Base-by-base conservation (phyloP, 495 filamentous ascomycete genomes). In the Tuber borchii region DNA sequence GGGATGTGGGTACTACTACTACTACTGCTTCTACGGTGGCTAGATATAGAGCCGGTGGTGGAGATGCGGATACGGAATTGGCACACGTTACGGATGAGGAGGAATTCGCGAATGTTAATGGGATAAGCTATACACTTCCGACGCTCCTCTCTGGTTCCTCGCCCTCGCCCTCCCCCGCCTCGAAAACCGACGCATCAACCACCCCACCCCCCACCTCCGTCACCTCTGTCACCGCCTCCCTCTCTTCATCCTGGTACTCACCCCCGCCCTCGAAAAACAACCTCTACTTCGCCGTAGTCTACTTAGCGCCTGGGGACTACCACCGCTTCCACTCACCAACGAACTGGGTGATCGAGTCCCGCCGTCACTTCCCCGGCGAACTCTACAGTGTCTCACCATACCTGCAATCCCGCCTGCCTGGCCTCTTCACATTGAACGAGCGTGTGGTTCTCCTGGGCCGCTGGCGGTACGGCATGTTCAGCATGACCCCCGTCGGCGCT, bases 381-480 rank as follows among this genome's bases (percentile, higher is more conserved):
- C 87, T 99, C 26, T 99, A 93, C 85, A 93, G 90, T 71, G 95
- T 99, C 26, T 96, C 93, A 4, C 95, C 95, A 0, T 99, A 97
- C 83, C 87, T 99, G 20, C 94, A 97, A 83, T 90, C 91, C 68
- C 95, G 92, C 12, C 87, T 99, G 0, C 95, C 96, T 0, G 94
- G 94, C 12, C 87, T 99, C 16, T 99, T 99, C 85, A 96, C 93
- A 4, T 87, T 99, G 9, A 99, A 99, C 84, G 95, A 99, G 85
- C 90, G 95, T 40, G 95, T 99, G 22, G 96, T 95, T 3, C 87
- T 99, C 3, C 86, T 99, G 1, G 95, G 95, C 22, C 89, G 94
- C 44, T 99, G 95, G 95, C 91, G 94, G 12, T 95, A 93, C 89
- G 95, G 95, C 19, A 97, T 99, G 88, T 98, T 98, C 86, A 92